These are phyloP conservation scores for Dacryopinax primogenitus DNA, from an alignment of 768 basidiomycete genomes.

Conservation along the genomic window DNA sequence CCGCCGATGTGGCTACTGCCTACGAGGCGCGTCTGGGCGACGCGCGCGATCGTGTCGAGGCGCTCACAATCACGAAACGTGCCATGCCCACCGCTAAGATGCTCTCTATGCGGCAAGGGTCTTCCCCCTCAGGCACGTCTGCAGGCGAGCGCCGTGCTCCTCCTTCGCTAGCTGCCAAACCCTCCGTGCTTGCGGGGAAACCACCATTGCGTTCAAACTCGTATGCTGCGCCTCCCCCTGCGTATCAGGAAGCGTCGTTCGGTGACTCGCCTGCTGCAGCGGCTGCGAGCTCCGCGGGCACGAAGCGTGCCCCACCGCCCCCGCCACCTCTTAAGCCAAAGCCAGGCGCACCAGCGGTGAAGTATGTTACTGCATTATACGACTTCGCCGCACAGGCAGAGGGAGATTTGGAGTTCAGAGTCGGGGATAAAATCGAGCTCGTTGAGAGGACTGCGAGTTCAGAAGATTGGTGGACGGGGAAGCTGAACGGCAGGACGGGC, in stretches of 20 bases:
- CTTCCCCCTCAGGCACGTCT: conserved; percentile 12
- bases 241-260: conserved; percentile 23
- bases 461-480: conserved; percentile 98
- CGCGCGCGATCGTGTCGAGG: conserved; percentile 64
- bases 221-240: conserved; percentile 40
- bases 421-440: conserved; percentile 83
- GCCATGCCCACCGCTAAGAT: conserved; percentile 72
- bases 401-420: conserved; percentile 80
- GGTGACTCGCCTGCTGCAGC: conserved; percentile 23
- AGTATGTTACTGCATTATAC: conserved; percentile 85
- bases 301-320: conserved; percentile 75
- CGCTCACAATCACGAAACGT: conserved; percentile 67
- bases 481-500: conserved; percentile 65
- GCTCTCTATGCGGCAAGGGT: neutral
- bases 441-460: conserved; percentile 65
- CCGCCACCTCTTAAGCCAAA: conserved; percentile 87
- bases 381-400: conserved; percentile 92
- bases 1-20: conserved; percentile 44
- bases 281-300: conserved; percentile 30
- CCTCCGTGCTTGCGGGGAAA: too few species aligned
- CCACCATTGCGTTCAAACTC: conserved; percentile 29
- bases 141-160: conserved; percentile 15
- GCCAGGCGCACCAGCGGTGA: conserved; percentile 51
- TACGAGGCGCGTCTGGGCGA: conserved; percentile 79
- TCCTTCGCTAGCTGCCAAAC: neutral